These are phyloP conservation scores for Luffa aegyptiaca DNA, from an alignment of 306 rosid species.

Conservation along the genomic window DNA sequence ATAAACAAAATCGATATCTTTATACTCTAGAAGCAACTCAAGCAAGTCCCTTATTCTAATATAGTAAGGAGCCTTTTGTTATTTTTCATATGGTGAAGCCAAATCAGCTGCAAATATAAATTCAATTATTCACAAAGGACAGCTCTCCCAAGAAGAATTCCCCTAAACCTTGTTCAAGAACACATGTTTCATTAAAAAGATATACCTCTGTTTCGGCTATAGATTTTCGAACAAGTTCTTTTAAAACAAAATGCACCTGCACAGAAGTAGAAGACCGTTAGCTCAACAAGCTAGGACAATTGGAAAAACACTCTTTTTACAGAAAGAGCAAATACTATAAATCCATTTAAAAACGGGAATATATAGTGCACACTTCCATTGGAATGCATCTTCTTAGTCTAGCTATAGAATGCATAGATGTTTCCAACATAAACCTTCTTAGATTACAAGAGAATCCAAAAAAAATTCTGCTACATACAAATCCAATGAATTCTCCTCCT, in stretches of 20 bases:
- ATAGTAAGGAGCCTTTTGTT: neutral
- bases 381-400: neutral
- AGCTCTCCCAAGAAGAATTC: neutral
- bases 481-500: no score
- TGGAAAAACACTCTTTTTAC: neutral
- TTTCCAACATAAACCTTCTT: neutral
- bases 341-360: neutral
- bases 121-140: neutral
- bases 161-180: neutral
- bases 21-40: neutral
- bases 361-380: neutral
- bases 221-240: slow-evolving; percentile 96
- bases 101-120: neutral
- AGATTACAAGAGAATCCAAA: no score
- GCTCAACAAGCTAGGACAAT: neutral
- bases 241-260: slow-evolving; percentile 88
- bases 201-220: slow-evolving; percentile 83
- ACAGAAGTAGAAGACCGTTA: slow-evolving; percentile 12
- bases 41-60: neutral
- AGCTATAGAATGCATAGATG: neutral
- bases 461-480: no score
- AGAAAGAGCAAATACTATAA: neutral
- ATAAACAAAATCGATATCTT: neutral
- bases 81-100: neutral
- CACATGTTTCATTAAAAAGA: neutral